Evolutionary conservation across 176 grass and related monocot genomes (phyloP), one percentile per base, ranked within the genome.

Genomic region (Cenchrus americanus): DNA sequence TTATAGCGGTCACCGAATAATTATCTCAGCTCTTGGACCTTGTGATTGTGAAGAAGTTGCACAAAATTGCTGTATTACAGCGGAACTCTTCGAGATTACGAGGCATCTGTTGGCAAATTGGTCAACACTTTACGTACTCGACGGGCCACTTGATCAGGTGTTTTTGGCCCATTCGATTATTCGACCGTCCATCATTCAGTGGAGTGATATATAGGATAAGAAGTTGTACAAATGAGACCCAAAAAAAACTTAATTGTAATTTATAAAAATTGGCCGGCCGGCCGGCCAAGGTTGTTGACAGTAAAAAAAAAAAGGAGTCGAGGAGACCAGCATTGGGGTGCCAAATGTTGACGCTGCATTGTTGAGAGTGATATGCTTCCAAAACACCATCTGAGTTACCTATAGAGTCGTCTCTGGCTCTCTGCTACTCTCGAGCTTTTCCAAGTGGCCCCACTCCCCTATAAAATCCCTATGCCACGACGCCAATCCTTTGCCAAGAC

Each of bases 331-430:
- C 85, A 37, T 75, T 26, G 59, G 44, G 68, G 14, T 44, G 70
- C 85, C 77, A 74, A 34, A 21, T 75, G 77, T 67, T 61, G 69
- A 59, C 49, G 19, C 49, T 5, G 14, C 12, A 50, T 2, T 52
- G 71, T 75, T 11, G 5, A 2, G 9, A 57, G 27, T 30, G 27
- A 30, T 30, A 59, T 59, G 26, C 27, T 3, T 69, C 78, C 51
- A 49, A 87, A 2, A 12, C 1, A 18, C 40, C 24, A 18, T 37
- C 23, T 77, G 84, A 86, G 50, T 4, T 57, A 65, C 59, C 76
- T 7, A 46, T 7, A 46, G 3, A 59, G 44, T 15, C 57, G 12
- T 1, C 65, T 80, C 10, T 55, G 7, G 14, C 40, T 1, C 65
- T 80, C 10, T 55, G 7, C n/a, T 40, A 48, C 66, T 23, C 66